Percentiles rank a stretch among this genome's conserved stretches.
Evolutionary conservation across 306 rosid species (phyloP).

Genomic region (Canavalia gladiata): DNA sequence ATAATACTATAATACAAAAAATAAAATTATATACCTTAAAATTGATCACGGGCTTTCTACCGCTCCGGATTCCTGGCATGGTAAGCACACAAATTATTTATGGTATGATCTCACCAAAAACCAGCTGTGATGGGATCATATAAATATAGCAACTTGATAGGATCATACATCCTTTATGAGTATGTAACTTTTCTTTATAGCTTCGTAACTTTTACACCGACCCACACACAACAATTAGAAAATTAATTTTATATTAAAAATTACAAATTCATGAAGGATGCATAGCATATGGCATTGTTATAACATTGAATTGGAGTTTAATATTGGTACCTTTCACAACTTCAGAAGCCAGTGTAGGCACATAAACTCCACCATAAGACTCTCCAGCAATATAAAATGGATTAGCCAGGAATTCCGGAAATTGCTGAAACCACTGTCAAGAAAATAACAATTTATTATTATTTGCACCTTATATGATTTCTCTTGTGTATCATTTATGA

Average conservation of each 20-base stretch:
- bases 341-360: conserved; percentile 77
- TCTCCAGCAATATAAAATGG: conserved; percentile 82
- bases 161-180: background rate
- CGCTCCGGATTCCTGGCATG: conserved; percentile 57
- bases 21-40: conserved; percentile 60
- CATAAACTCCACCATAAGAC: conserved; percentile 85
- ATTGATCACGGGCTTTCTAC: conserved; percentile 65
- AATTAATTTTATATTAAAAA: background rate
- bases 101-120: background rate
- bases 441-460: background rate
- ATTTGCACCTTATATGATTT: background rate
- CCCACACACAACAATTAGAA: background rate
- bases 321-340: conserved; percentile 61
- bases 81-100: conserved; percentile 20
- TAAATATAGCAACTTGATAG: conserved; percentile 19
- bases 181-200: background rate
- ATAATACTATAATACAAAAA: background rate
- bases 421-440: conserved; percentile 78
- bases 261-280: background rate
- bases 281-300: background rate
- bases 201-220: background rate
- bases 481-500: background rate
- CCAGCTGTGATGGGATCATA: too few species aligned
- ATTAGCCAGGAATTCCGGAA: conserved; percentile 72
- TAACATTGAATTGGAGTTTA: background rate